Evolutionary conservation across 2,329 filamentous ascomycete genomes (phyloP).

Genomic region (Pseudogymnoascus sp.): DNA sequence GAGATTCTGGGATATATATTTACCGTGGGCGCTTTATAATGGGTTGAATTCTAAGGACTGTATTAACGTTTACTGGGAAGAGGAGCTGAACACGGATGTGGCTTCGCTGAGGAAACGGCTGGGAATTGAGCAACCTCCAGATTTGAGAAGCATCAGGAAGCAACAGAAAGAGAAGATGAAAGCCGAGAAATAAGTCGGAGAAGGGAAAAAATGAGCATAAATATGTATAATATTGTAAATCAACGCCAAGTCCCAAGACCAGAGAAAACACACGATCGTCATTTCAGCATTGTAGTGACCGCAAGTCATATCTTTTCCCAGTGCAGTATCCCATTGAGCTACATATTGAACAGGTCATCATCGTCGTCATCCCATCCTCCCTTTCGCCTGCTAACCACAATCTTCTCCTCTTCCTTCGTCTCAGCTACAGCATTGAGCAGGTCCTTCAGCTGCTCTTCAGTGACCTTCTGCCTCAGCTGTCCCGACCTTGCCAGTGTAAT

Average conservation of each 20-base stretch:
- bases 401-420: conserved; percentile 68
- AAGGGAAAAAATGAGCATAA: conserved; percentile 13
- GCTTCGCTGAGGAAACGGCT: conserved; percentile 65
- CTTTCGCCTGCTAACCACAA: conserved; percentile 78
- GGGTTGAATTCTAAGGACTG: conserved; percentile 70
- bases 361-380: conserved; percentile 81
- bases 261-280: background rate
- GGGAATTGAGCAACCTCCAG: conserved; percentile 81
- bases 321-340: conserved; percentile 15
- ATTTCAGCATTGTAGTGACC: background rate
- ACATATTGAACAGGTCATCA: conserved; percentile 62
- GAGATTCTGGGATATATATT: conserved; percentile 66
- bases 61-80: conserved; percentile 98
- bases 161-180: conserved; percentile 62
- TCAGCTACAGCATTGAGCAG: conserved; percentile 79
- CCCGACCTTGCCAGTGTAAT: conserved; percentile 86
- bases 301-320: background rate
- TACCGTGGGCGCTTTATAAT: conserved; percentile 87
- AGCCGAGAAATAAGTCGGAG: conserved; percentile 44
- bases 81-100: conserved; percentile 79
- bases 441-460: conserved; percentile 88
- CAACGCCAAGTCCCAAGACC: conserved; percentile 7
- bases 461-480: conserved; percentile 80
- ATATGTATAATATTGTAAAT: conserved; percentile 6
- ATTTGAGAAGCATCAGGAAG: conserved; percentile 71